Base-by-base conservation (phyloP, 2,329 filamentous ascomycete genomes). In the Colletotrichum liriopes region DNA sequence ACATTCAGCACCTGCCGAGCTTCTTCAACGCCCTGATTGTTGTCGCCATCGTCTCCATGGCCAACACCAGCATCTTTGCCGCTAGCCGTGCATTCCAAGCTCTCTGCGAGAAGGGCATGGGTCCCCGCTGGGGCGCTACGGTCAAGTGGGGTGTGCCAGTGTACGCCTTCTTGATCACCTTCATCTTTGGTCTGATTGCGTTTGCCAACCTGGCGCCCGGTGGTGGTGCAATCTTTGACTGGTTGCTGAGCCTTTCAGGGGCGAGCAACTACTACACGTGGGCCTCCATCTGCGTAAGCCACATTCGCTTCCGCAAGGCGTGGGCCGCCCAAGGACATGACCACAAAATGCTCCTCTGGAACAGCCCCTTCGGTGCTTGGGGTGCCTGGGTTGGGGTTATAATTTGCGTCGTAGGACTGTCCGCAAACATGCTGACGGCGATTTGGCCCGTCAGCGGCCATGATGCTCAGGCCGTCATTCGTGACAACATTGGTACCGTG, bases 231-330 rank as follows among this genome's bases (percentile, higher is more conserved):
- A 81, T 86, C 52, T 87, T 87, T 75, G 76, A 80, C 49, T 87
- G 85, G 85, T 80, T 87, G 62, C 79, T 85, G 58, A 85, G 85
- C 60, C 77, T 88, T 9, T 83, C 83, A 51, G 84, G 85, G 2
- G 81, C 86, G 20, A 82, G 84, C 37, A 84, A 83, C 58, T 80
- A 86, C 68, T 83, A 88, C 73, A 86, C 85, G 56, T 88, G 87
- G 86, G 81, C 81, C 29, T 84, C 80, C 67, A 83, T 86, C 72
- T 84, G 82, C 74, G 72, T 84, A 39, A 82, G 83, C 43, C 86
- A 86, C 74, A 81, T 88, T 73, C 82, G 82, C 61, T 86, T 86
- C 76, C 81, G 84, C 73, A 75, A 77, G 9, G 85, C 84, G 5
- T 78, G 85, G 56, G 78, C 78, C 32, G 79, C 77, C 0, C 84